Evolutionary conservation across 441 rosid genomes (phyloP).

Genomic region (Adansonia madagascariensis): DNA sequence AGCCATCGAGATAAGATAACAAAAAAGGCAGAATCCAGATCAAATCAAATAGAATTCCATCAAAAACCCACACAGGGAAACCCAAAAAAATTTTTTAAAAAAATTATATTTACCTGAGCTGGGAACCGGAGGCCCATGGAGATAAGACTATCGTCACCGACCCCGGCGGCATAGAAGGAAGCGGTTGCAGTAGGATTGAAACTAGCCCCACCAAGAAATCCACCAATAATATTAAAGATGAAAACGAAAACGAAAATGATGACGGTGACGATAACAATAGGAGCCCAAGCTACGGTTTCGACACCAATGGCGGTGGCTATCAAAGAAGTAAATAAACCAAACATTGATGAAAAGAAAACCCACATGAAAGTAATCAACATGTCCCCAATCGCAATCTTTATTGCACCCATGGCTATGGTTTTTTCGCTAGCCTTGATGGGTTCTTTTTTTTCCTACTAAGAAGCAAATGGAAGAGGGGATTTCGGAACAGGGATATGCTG

Average conservation of each 20-base stretch:
- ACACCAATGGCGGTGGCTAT: conserved; percentile 56
- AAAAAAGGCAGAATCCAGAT: not conserved
- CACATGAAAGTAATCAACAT: conserved; percentile 66
- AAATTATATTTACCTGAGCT: conserved; percentile 63
- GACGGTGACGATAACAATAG: conserved; percentile 52
- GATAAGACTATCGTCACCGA: conserved; percentile 71
- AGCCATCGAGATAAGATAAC: conserved; percentile 60
- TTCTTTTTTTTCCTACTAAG: not conserved
- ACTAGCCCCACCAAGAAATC: conserved; percentile 78
- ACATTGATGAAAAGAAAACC: conserved; percentile 75
- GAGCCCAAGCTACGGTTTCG: conserved; percentile 50
- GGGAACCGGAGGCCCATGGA: conserved; percentile 87
- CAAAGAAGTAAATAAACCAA: conserved; percentile 63
- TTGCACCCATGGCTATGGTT: conserved; percentile 53
- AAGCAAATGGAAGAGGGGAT: not conserved
- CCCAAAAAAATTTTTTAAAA: not conserved
- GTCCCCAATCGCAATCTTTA: conserved; percentile 72
- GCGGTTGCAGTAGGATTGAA: conserved; percentile 86
- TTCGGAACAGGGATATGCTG: not conserved
- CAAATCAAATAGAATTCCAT: not conserved
- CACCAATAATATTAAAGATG: conserved; percentile 58
- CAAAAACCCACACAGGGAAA: not conserved
- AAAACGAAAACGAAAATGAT: conserved; percentile 65
- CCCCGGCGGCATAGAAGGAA: conserved; percentile 79
- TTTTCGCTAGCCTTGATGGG: not conserved